These are phyloP conservation scores for Syncephalis plumigaleata DNA, from an alignment of 371 early-diverging fungal species.

Conservation along the genomic window DNA sequence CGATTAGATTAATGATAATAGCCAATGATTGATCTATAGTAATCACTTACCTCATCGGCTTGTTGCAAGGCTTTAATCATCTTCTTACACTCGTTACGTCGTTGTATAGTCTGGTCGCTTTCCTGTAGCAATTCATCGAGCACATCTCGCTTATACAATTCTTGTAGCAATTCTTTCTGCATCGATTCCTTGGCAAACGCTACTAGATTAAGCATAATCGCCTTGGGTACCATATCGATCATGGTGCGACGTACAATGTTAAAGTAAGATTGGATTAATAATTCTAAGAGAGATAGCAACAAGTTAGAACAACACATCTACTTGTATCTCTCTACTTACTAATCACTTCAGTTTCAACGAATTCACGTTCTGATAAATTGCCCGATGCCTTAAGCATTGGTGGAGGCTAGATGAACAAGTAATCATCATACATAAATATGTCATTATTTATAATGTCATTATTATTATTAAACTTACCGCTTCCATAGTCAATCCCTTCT, in stretches of 20 bases:
- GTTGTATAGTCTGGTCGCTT: slow-evolving; percentile 74
- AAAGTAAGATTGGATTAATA: slow-evolving; percentile 90
- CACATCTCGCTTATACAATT: slow-evolving; percentile 88
- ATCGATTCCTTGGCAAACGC: slow-evolving; percentile 74
- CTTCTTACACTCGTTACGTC: slow-evolving; percentile 90
- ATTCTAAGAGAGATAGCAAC: slow-evolving; percentile 23
- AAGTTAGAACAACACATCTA: not conserved
- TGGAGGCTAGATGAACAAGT: slow-evolving; percentile 46
- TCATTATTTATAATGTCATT: not conserved
- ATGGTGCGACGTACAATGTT: slow-evolving; percentile 95
- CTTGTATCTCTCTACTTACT: slow-evolving; percentile 28
- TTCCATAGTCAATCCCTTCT: slow-evolving; percentile 62
- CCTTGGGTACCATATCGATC: slow-evolving; percentile 97
- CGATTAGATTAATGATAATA: not conserved
- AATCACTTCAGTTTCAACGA: slow-evolving; percentile 95
- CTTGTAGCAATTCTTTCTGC: slow-evolving; percentile 87
- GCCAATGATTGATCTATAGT: not conserved
- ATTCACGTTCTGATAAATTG: slow-evolving; percentile 86
- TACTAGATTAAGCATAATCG: slow-evolving; percentile 96
- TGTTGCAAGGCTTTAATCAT: slow-evolving; percentile 93
- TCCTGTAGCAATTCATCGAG: slow-evolving; percentile 87
- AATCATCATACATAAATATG: not conserved
- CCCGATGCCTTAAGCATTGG: slow-evolving; percentile 88
- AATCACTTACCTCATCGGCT: slow-evolving; percentile 68
- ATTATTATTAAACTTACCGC: slow-evolving; percentile 27